These are phyloP conservation scores for Iris macrosiphon DNA, from an alignment of 106 monocot genomes.

Conservation along the genomic window DNA sequence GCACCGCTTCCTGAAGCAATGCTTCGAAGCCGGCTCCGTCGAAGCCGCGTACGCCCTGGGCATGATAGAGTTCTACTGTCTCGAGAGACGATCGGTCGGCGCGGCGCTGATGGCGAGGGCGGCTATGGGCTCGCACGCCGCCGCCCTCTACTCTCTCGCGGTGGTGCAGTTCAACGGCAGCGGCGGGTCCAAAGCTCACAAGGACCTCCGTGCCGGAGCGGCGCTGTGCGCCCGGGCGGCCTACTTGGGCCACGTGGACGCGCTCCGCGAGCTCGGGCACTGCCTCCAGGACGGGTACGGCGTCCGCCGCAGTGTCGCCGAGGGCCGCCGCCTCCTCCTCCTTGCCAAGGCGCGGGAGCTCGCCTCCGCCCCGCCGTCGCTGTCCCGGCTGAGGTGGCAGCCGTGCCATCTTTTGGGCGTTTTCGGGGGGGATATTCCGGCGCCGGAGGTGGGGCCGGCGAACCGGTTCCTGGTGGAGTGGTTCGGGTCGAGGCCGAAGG, in stretches of 20 bases:
- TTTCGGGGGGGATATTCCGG: slow-evolving; percentile 44
- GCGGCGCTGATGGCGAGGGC: slow-evolving; percentile 22
- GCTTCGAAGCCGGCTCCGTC: slow-evolving; percentile 48
- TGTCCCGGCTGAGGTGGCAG: background rate
- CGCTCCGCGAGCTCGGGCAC: slow-evolving; percentile 39
- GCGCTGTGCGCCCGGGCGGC: slow-evolving; percentile 29
- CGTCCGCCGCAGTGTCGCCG: slow-evolving; percentile 21
- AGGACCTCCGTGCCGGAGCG: slow-evolving; percentile 28
- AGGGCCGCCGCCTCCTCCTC: slow-evolving; percentile 46
- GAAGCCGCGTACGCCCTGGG: slow-evolving; percentile 62
- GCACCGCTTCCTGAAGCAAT: slow-evolving; percentile 46
- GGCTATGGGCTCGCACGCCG: slow-evolving; percentile 18
- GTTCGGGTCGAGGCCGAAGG: slow-evolving; percentile 20
- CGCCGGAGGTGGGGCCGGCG: slow-evolving; percentile 45
- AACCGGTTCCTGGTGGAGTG: slow-evolving; percentile 72
- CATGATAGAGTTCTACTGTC: slow-evolving; percentile 37
- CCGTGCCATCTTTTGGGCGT: slow-evolving; percentile 22
- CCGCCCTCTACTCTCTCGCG: slow-evolving; percentile 28
- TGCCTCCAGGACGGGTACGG: slow-evolving; percentile 42
- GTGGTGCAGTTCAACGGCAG: slow-evolving; percentile 44
- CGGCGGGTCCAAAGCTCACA: slow-evolving; percentile 21
- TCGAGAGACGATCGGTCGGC: slow-evolving; percentile 12
- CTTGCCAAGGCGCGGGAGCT: slow-evolving; percentile 48
- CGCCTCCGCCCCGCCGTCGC: slow-evolving; percentile 9
- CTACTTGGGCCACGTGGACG: slow-evolving; percentile 28